These are phyloP conservation scores for Metschnikowia bowlesiae DNA, from an alignment of 805 yeast species.

Conservation along the genomic window DNA sequence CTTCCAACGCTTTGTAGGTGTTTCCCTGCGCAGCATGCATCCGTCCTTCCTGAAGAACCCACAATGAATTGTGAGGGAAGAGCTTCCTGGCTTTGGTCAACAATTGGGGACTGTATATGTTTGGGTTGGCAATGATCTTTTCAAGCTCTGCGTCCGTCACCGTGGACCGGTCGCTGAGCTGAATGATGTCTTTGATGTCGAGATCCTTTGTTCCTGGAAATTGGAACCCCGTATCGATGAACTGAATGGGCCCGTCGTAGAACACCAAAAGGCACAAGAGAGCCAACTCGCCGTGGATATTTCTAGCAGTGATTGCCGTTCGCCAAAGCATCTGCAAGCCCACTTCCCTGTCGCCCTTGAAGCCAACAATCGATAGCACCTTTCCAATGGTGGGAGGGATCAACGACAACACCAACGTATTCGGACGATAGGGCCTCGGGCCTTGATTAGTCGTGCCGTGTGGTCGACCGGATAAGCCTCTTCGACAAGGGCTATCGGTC, in stretches of 20 bases:
- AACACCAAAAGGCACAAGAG: conserved; percentile 78
- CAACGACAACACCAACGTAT: conserved; percentile 63
- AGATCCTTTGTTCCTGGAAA: conserved; percentile 33
- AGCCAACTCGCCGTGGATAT: conserved; percentile 91
- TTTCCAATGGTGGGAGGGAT: conserved; percentile 93
- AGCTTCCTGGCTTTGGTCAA: conserved; percentile 61
- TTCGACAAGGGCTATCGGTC: too few relatives aligned
- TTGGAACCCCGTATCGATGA: conserved; percentile 76
- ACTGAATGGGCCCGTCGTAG: conserved; percentile 95
- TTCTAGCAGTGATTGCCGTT: conserved; percentile 68
- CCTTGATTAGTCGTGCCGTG: too few relatives aligned
- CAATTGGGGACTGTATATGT: conserved; percentile 41
- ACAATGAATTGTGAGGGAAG: conserved; percentile 83
- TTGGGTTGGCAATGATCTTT: conserved; percentile 31
- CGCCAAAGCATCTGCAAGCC: conserved; percentile 88
- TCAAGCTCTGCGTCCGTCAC: conserved; percentile 33
- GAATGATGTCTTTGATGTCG: conserved; percentile 25
- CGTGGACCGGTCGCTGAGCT: conserved; percentile 42
- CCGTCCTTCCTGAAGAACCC: conserved; percentile 87
- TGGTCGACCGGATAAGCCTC: too few relatives aligned
- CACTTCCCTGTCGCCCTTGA: conserved; percentile 78
- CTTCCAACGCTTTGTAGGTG: conserved; percentile 56
- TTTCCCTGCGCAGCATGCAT: conserved; percentile 76
- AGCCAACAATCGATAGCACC: conserved; percentile 87
- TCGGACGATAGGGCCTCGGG: too few relatives aligned